Conservation (phyloP, 495 filamentous ascomycete genomes). For the Viridothelium virens region DNA sequence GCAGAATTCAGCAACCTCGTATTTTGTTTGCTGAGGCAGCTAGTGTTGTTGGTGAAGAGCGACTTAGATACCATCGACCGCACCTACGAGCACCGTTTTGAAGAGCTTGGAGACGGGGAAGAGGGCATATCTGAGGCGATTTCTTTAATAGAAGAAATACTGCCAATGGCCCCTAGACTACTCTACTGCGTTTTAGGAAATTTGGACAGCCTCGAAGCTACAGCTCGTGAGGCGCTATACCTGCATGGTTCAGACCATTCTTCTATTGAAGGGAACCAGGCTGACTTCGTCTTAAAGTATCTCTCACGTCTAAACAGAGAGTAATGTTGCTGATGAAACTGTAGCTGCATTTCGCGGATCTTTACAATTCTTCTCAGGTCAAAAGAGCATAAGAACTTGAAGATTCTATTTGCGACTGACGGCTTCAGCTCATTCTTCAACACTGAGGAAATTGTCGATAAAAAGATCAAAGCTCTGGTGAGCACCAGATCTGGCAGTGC, state of each 20-base stretch:
- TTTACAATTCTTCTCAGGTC: background rate
- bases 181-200: background rate
- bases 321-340: background rate
- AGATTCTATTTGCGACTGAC: background rate
- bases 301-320: background rate
- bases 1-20: background rate
- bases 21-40: background rate
- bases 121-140: background rate
- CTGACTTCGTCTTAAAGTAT: background rate
- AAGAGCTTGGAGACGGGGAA: background rate
- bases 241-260: background rate
- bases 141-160: background rate
- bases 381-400: background rate
- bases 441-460: background rate
- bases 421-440: background rate
- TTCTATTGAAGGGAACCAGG: background rate
- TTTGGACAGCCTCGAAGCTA: background rate
- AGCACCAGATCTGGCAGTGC: too few species aligned
- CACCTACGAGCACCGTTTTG: background rate
- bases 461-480: background rate
- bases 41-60: background rate
- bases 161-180: background rate
- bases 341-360: background rate
- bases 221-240: background rate
- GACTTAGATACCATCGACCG: background rate